Evolutionary conservation across 257 asterid genomes (phyloP), one percentile per base, ranked within the genome.

Genomic region (Jasminum sambac): DNA sequence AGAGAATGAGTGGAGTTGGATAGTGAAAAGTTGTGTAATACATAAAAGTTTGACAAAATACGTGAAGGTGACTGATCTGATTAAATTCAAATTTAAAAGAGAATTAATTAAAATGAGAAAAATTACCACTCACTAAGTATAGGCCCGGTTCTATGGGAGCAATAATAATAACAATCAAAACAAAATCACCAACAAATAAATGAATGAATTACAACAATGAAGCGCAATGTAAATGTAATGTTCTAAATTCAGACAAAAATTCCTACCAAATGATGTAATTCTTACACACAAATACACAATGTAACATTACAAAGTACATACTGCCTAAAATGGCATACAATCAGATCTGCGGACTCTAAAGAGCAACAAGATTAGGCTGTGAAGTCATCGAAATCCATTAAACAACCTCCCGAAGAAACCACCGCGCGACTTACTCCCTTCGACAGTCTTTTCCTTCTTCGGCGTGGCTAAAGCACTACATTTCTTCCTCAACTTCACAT

Each of bases 391-490:
- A 62, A 84, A 80, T 64, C 84, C 84, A 55, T 26, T 69, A 77
- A 94, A 84, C 77, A 89, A 72, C 78, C 74, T 88, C 79, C 85
- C 89, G 71, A 89, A 74, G 73, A 95, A 88, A 23, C 63, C 81
- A 21, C 76, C 91, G 67, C 84, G 86, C 71, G 61, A 13, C 63
- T 80, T 77, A 41, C 63, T 78, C 24, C 46, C 61, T 75, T 84
- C 87, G 3, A 23, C 4, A 23, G 65, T 55, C 14, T 59, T 77
- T 76, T 80, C 84, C 44, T 84, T 85, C 80, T 80, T 85, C 38
- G 81, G 70, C 64, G 68, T 70, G 25, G 75, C 68, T 79, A 66
- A 76, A 30, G 50, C 71, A 39, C 73, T 66, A 65, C 67, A 36
- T 6, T 23, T 55, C 76, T 84, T 72, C 82, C 85, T 88, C 66